phyloP scores from a whole-genome alignment of 2,329 filamentous ascomycete species.

The Plenodomus lindquistii region DNA sequence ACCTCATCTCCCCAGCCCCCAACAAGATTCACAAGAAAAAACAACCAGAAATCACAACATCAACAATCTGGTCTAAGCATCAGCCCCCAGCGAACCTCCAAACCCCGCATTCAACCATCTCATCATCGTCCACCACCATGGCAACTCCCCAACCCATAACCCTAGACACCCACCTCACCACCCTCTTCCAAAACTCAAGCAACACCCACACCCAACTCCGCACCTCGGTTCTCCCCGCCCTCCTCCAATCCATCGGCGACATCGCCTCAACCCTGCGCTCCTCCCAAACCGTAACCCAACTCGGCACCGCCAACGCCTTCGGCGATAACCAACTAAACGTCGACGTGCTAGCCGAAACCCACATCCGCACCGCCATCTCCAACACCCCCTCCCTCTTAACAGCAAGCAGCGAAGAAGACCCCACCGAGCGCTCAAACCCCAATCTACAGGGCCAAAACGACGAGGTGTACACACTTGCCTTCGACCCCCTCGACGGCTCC shows the following conservation, averaged over 20 bases:
- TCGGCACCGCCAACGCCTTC: constrained; percentile 56
- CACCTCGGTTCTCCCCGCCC: constrained; percentile 16
- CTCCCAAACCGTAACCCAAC: constrained; percentile 21
- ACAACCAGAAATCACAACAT: neutral
- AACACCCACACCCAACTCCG: constrained; percentile 6
- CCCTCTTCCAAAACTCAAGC: constrained; percentile 5
- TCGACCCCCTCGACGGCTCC: constrained; percentile 67
- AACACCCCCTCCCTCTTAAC: constrained; percentile 57
- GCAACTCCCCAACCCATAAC: neutral
- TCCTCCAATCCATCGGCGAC: constrained; percentile 17
- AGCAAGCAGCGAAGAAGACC: constrained; percentile 67
- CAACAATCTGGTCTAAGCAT: neutral
- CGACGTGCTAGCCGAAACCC: constrained; percentile 61
- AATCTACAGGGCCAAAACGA: constrained; percentile 16
- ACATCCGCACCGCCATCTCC: constrained; percentile 59
- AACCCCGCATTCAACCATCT: neutral
- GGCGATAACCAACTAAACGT: constrained; percentile 61
- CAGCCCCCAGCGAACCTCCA: neutral
- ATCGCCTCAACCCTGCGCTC: constrained; percentile 20
- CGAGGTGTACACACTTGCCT: constrained; percentile 59
- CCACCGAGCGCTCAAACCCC: constrained; percentile 48
- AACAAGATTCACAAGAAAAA: neutral
- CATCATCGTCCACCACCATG: constrained; percentile 1
- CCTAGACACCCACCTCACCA: constrained; percentile 4
- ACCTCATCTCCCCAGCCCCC: neutral